A percentile compares a stretch with the other conserved stretches of the same genome.
These are phyloP conservation scores for Diaporthe ilicicola DNA, from an alignment of 2,329 filamentous ascomycete species.

Conservation along the genomic window DNA sequence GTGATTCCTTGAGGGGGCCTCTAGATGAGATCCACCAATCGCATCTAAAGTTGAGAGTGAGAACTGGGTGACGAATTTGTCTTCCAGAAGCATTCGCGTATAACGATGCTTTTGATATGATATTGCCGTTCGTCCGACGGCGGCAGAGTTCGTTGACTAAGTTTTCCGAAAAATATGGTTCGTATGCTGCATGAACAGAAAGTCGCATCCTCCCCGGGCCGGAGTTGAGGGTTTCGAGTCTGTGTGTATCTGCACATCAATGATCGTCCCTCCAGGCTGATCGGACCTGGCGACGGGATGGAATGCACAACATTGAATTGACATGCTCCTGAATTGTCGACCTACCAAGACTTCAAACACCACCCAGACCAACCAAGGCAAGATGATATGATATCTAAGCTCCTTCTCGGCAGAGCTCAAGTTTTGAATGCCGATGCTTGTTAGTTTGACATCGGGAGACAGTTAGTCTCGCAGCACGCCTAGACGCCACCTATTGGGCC, in stretches of 20 bases:
- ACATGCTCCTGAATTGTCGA: neutral
- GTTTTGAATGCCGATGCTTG: neutral
- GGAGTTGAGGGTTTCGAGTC: too few species aligned
- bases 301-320: neutral
- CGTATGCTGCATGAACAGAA: neutral
- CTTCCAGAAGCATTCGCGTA: neutral
- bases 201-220: too few species aligned
- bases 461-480: neutral
- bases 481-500: neutral
- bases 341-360: neutral
- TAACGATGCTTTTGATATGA: neutral
- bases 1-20: neutral
- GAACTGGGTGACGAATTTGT: neutral
- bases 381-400: slow-evolving; percentile 3
- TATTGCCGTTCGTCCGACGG: slow-evolving; percentile 9
- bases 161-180: neutral
- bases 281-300: neutral
- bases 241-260: neutral
- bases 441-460: slow-evolving; percentile 1
- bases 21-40: slow-evolving; percentile 17
- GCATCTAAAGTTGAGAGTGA: neutral
- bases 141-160: too few species aligned
- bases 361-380: neutral
- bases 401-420: slow-evolving; percentile 15
- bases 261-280: neutral